Conservation (phyloP, 768 basidiomycete species). For the Panaeolus papilionaceus region DNA sequence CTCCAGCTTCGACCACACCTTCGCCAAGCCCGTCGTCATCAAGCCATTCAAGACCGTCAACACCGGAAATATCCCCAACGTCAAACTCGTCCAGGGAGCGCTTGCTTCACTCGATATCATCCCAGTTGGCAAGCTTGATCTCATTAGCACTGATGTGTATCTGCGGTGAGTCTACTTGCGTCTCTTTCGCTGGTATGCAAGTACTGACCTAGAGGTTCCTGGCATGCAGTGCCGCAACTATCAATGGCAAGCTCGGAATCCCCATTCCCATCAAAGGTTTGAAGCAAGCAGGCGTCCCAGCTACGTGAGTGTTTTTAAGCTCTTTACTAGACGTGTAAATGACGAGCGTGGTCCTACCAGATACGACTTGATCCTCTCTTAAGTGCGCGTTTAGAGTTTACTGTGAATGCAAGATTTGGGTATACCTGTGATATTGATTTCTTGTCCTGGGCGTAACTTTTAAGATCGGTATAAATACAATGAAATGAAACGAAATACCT, state of each 20-base stretch:
- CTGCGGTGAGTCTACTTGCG: constrained; percentile 36
- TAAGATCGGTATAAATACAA: not conserved
- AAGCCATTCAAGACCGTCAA: constrained; percentile 53
- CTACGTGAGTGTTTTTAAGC: constrained; percentile 33
- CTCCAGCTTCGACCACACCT: constrained; percentile 64
- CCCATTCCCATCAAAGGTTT: constrained; percentile 41
- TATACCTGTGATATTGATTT: not conserved
- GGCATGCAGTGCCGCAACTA: constrained; percentile 35
- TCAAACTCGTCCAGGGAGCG: constrained; percentile 58
- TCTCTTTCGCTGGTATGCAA: not conserved
- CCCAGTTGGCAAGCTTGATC: constrained; percentile 56
- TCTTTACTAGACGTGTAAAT: not conserved
- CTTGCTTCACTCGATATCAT: constrained; percentile 56
- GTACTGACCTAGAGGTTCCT: not conserved
- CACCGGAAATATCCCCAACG: constrained; percentile 61
- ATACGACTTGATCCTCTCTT: not conserved
- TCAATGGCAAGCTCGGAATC: constrained; percentile 38
- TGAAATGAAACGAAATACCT: not conserved
- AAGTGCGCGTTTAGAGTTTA: not conserved
- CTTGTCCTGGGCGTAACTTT: not conserved
- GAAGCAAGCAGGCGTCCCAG: constrained; percentile 39
- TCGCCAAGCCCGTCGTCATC: constrained; percentile 55
- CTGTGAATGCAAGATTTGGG: not conserved
- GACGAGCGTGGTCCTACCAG: not conserved
- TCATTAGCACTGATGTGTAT: constrained; percentile 43